Percentiles rank a stretch among this genome's conserved stretches.
These are phyloP conservation scores for Pilobolus umbonatus DNA, from an alignment of 192 early-diverging fungal genomes.

Conservation along the genomic window DNA sequence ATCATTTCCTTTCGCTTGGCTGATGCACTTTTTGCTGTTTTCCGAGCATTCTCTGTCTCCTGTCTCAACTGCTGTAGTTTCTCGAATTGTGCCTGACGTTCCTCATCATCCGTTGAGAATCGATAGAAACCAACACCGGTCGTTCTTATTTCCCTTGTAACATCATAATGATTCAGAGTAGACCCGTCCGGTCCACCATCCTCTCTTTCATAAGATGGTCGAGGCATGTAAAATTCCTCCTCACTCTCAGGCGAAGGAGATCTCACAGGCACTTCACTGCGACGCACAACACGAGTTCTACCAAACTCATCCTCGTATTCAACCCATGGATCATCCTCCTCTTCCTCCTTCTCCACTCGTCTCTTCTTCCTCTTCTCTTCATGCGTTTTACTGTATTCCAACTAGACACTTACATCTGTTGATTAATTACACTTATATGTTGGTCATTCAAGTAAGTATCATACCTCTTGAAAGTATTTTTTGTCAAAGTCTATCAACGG, in stretches of 20 bases:
- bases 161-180: slow-evolving; percentile 18
- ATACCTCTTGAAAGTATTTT: slow-evolving; percentile 27
- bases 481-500: slow-evolving; percentile 58
- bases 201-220: not conserved
- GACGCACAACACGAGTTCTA: slow-evolving; percentile 50
- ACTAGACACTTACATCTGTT: too few relatives aligned
- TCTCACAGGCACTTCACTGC: slow-evolving; percentile 14
- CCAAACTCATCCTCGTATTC: slow-evolving; percentile 76
- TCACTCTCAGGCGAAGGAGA: slow-evolving; percentile 15
- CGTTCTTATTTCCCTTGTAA: slow-evolving; percentile 50
- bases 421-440: too few relatives aligned
- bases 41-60: slow-evolving; percentile 41
- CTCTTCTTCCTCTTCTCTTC: not conserved
- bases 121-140: slow-evolving; percentile 66
- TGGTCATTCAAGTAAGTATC: too few relatives aligned
- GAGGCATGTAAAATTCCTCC: not conserved
- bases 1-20: slow-evolving; percentile 33
- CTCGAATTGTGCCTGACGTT: slow-evolving; percentile 54
- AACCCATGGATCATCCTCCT: slow-evolving; percentile 65
- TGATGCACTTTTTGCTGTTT: slow-evolving; percentile 36
- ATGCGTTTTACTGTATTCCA: too few relatives aligned
- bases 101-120: slow-evolving; percentile 60
- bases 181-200: not conserved
- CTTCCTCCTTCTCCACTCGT: slow-evolving; percentile 5
- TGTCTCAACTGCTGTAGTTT: slow-evolving; percentile 52